Conservation (phyloP, 169 alveolate genomes). For the Plasmodium vivax region DNA sequence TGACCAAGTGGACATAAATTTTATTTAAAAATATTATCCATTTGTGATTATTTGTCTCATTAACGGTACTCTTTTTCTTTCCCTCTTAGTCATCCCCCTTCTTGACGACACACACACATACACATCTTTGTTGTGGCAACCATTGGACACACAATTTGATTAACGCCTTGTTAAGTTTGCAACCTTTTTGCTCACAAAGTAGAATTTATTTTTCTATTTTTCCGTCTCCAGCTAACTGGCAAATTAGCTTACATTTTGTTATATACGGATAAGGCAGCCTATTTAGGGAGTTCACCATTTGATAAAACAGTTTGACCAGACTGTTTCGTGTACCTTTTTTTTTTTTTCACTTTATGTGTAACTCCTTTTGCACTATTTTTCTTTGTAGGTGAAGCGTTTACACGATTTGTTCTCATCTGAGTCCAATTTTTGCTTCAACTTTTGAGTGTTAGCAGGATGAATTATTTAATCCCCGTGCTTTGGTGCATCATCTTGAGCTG, state of each 20-base stretch:
- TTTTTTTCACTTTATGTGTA: neutral
- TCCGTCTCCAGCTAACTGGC: neutral
- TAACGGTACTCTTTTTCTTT: neutral
- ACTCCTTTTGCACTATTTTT: neutral
- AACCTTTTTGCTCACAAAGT: neutral
- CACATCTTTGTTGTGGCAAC: neutral
- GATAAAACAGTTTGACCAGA: conserved; percentile 2
- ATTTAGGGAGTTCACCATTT: neutral
- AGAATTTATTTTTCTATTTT: conserved; percentile 4
- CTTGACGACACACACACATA: neutral
- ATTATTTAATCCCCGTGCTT: conserved; percentile 23
- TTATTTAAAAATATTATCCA: neutral
- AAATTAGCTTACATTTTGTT: neutral
- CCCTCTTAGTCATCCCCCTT: neutral
- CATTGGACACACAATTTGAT: neutral
- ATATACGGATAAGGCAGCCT: neutral
- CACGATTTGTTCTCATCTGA: neutral
- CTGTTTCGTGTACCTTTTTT: neutral
- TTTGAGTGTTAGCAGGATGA: conserved; percentile 21
- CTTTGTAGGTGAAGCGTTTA: neutral
- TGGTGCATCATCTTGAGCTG: conserved; percentile 23
- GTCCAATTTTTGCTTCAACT: neutral
- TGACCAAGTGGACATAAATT: neutral
- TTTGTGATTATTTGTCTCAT: neutral
- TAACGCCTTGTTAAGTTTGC: neutral